Evolutionary conservation across 2,329 filamentous ascomycete species (phyloP).

Genomic region (Neurospora sp.): DNA sequence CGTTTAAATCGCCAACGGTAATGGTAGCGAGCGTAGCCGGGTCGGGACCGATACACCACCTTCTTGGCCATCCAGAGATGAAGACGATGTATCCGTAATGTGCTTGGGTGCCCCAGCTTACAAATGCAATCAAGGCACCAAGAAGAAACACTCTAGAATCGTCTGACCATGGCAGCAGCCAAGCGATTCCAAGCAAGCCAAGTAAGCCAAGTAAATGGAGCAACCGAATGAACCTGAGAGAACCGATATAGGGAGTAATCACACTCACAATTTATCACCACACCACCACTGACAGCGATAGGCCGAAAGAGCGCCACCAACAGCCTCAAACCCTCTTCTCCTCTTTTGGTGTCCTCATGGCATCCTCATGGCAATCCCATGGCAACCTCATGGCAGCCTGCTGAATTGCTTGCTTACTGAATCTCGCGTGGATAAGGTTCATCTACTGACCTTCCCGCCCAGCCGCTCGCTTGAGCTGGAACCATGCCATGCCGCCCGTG

Average conservation of each 20-base stretch:
- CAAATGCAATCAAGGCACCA: background rate
- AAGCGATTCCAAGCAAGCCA: background rate
- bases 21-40: background rate
- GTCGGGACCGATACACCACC: background rate
- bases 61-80: background rate
- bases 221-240: background rate
- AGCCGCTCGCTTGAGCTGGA: background rate
- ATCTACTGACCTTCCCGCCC: background rate
- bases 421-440: background rate
- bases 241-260: background rate
- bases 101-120: background rate
- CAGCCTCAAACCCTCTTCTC: background rate
- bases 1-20: background rate
- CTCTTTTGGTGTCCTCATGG: background rate
- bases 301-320: background rate
- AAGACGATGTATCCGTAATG: background rate
- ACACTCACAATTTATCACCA: background rate
- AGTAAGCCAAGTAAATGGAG: background rate
- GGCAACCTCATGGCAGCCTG: background rate
- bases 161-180: background rate
- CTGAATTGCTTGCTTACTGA: background rate
- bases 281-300: background rate
- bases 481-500: background rate
- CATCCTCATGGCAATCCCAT: background rate
- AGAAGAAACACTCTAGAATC: background rate